Conservation (phyloP, 2,329 filamentous ascomycete genomes). For the Helotiales sp. region DNA sequence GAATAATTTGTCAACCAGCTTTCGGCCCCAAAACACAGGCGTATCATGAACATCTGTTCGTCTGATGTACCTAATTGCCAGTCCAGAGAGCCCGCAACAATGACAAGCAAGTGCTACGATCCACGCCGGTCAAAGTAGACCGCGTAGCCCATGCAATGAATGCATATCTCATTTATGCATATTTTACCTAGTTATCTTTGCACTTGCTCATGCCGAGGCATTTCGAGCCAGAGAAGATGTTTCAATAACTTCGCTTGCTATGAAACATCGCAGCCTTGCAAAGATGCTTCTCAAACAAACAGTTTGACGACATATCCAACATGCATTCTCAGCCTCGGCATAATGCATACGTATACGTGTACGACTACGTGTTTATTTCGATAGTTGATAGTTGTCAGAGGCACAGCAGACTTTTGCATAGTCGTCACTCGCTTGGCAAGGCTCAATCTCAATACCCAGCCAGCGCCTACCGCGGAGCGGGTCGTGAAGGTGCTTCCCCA, state of each 20-base stretch:
- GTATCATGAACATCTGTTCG: neutral
- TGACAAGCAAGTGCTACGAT: neutral
- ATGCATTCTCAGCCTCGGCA: neutral
- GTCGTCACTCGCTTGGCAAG: neutral
- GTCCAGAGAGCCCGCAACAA: neutral
- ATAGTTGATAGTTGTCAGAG: neutral
- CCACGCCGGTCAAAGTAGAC: neutral
- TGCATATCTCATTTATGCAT: neutral
- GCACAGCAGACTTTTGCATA: neutral
- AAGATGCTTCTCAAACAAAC: neutral
- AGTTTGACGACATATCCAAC: neutral
- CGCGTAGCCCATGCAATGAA: neutral
- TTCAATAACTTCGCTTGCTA: neutral
- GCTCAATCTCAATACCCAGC: no score
- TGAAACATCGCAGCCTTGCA: constrained; percentile 6
- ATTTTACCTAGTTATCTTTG: neutral
- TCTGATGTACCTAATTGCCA: neutral
- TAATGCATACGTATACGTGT: constrained; percentile 3
- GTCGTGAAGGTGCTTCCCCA: neutral
- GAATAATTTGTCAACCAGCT: neutral
- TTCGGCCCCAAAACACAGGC: neutral
- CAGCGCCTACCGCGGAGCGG: neutral
- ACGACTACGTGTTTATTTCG: neutral
- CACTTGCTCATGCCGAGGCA: constrained; percentile 5
- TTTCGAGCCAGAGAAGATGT: neutral